Base-by-base conservation (phyloP, 331 rosid genomes). In the Cucumis variabilis region DNA sequence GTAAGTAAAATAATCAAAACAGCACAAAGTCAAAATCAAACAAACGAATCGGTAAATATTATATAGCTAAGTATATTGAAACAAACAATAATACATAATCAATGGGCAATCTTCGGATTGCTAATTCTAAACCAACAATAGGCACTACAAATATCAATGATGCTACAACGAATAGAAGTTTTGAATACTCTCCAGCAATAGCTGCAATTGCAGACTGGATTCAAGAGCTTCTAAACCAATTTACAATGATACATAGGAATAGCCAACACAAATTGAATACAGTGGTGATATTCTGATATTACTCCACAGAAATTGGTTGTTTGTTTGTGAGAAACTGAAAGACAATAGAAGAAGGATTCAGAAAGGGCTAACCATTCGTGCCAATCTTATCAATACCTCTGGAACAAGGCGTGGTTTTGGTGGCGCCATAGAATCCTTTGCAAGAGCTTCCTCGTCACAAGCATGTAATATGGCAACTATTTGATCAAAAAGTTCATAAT, bases 391-490 rank as follows among this genome's bases (percentile, higher is more conserved):
- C 89, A 97, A 92, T 65, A 95, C 60, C 95, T 96, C 98, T 7
- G 99, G 99, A 89, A 93, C 96, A 46, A 93, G 90, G 86, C 98
- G 95, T 81, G 88, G 91, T 89, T 98, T 93, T 28, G 93, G 96
- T 69, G 96, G 94, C 23, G 98, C 98, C 86, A 11, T 60, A 11
- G 92, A 93, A 72, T 91, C 94, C 91, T 93, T 87, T 86, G 91
- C 92, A 80, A 91, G 96, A 87, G 98, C 96, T 75, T 93, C 99
- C 66, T 88, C 87, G 63, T 95, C 98, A 68, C 88, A 82, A 8
- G 96, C 90, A 89, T 97, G 99, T 87, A 97, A 86, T 23, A 91
- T 71, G 50, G 96, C 75, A 91, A 97, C 91, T 74, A 92, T 13
- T 27, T 91, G 92, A 60, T 97, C 98, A 86, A 97, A 94, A 87